Evolutionary conservation across 768 basidiomycete genomes (phyloP), one percentile per base, ranked within the genome.

Genomic region (Floccularia luteovirens): DNA sequence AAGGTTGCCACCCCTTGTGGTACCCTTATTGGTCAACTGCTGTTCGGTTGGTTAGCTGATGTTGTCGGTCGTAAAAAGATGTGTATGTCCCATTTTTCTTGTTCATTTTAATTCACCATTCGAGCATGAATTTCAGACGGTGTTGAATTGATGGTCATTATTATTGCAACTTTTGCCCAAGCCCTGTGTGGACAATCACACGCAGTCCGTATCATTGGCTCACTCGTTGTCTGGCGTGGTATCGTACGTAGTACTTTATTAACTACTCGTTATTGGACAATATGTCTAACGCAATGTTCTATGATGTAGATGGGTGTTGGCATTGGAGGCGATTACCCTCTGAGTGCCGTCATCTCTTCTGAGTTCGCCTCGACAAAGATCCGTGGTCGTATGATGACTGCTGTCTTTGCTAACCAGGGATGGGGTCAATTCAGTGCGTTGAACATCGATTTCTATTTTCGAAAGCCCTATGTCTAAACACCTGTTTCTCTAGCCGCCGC

Each of bases 301-400:
- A 20, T 23, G 0, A 2, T n/a, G n/a, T 28, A 75, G 79, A 78
- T 78, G 74, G 87, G 87, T 0, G 57, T 90, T 2, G 90, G 90
- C 4, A 86, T 92, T 12, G 90, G 90, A 3, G 90, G 90, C 13
- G 90, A 93, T 50, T 92, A 93, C 55, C 90, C 90, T 4, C 57
- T 92, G 0, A 78, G 74, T 37, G 84, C 90, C 13, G 82, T 90
- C 51, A 92, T 93, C 51, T 81, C 90, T 3, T 90, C 86, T 24
- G 90, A 93, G 54, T 93, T 92, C 49, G 82, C 90, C 1, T 70
- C 86, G 0, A 83, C 80, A 12, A 73, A 73, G 31, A 77, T 69
- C 34, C 77, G 90, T 48, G 90, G 90, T 33, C 72, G 89, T 16
- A 77, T 93, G 59, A 91, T 93, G 88, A 82, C 83, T 1, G 86